These are phyloP conservation scores for Podospora pseudopauciseta DNA, from an alignment of 495 filamentous ascomycete species.

Conservation along the genomic window DNA sequence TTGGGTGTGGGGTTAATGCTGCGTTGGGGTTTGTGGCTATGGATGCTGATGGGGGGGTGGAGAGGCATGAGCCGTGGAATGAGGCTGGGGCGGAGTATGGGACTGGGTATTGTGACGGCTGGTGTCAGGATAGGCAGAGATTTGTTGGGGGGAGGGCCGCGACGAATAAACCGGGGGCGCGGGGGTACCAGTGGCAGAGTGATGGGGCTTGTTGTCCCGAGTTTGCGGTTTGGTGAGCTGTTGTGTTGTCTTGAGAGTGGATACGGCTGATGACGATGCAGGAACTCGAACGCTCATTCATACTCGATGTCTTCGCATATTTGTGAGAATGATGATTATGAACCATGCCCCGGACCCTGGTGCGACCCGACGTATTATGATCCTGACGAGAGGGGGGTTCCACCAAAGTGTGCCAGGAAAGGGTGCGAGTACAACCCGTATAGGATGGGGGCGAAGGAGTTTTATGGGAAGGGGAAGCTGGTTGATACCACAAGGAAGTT, in stretches of 20 bases:
- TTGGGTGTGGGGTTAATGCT: conserved; percentile 49
- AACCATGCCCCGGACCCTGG: conserved; percentile 39
- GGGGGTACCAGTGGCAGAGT: not conserved
- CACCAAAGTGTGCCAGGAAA: conserved; percentile 59
- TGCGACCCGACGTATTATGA: conserved; percentile 38
- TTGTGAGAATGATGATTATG: conserved; percentile 7
- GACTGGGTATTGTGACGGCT: conserved; percentile 55
- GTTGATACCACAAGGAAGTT: conserved; percentile 61
- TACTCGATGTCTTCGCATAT: conserved; percentile 16
- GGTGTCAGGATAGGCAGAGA: conserved; percentile 43
- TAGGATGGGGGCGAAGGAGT: conserved; percentile 55
- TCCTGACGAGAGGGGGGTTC: conserved; percentile 34
- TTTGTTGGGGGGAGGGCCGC: conserved; percentile 47
- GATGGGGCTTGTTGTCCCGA: conserved; percentile 64
- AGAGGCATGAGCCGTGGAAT: conserved; percentile 40
- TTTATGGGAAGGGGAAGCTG: conserved; percentile 58
- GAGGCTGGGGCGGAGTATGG: conserved; percentile 56
- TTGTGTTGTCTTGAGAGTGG: not conserved
- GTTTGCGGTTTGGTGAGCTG: conserved; percentile 61
- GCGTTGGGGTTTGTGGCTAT: conserved; percentile 55
- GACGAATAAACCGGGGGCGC: conserved; percentile 29
- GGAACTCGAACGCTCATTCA: conserved; percentile 22
- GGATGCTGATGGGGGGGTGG: conserved; percentile 50
- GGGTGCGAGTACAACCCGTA: conserved; percentile 71
- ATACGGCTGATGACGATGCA: conserved; percentile 17